Percentiles rank a stretch among this genome's conserved stretches.
These are phyloP conservation scores for Udeniomyces megalosporus DNA, from an alignment of 768 basidiomycete species.

Conservation along the genomic window DNA sequence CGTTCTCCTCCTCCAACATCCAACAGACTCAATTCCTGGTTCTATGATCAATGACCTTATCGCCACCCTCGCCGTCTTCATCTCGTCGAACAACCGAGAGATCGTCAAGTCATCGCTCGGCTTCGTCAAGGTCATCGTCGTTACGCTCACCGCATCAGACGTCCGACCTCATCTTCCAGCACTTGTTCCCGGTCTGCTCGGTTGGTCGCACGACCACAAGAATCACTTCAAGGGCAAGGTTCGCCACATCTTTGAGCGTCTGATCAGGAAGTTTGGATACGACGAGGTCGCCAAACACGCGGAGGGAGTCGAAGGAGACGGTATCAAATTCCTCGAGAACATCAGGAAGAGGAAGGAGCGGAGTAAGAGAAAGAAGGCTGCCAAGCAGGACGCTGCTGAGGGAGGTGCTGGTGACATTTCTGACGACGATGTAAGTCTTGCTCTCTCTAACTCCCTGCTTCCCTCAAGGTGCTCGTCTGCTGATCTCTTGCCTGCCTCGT, in stretches of 20 bases:
- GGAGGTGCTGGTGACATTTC: slow-evolving; percentile 42
- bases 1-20: neutral
- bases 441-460: too few relatives aligned
- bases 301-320: slow-evolving; percentile 60
- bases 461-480: too few relatives aligned
- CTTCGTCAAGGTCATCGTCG: slow-evolving; percentile 81
- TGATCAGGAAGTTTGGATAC: slow-evolving; percentile 79
- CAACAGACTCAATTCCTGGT: slow-evolving; percentile 47
- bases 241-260: slow-evolving; percentile 88
- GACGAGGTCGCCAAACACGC: slow-evolving; percentile 52
- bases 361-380: slow-evolving; percentile 68
- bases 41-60: slow-evolving; percentile 70
- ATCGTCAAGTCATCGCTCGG: slow-evolving; percentile 94
- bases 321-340: slow-evolving; percentile 66
- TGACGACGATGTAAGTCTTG: slow-evolving; percentile 32
- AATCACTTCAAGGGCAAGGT: slow-evolving; percentile 98
- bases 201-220: slow-evolving; percentile 94
- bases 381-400: slow-evolving; percentile 37
- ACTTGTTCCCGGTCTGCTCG: slow-evolving; percentile 68
- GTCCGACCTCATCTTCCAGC: slow-evolving; percentile 59
- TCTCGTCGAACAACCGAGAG: slow-evolving; percentile 79
- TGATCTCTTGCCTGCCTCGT: neutral
- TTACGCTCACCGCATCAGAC: slow-evolving; percentile 56
- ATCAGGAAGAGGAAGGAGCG: slow-evolving; percentile 91
- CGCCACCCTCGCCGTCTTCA: slow-evolving; percentile 71